phyloP scores from a whole-genome alignment of 192 early-diverging fungal species.

The Linnemannia zychae region DNA sequence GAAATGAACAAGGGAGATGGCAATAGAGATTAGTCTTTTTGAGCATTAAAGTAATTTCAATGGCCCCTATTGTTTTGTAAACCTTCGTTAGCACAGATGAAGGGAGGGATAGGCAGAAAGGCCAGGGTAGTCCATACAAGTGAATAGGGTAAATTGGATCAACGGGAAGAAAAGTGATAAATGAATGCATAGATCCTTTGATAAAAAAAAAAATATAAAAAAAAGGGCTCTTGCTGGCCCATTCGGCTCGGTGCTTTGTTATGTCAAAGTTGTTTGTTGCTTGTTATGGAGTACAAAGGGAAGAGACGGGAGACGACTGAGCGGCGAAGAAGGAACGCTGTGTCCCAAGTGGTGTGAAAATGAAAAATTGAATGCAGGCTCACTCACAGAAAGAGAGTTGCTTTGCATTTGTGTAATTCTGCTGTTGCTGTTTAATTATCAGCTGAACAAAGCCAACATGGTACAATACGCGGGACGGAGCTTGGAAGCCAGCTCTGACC shows the following conservation, averaged over 20 bases:
- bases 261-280: neutral
- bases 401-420: too few relatives aligned
- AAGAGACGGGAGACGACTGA: neutral
- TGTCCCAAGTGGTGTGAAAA: neutral
- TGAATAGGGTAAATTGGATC: neutral
- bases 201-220: neutral
- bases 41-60: neutral
- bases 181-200: neutral
- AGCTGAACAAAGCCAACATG: neutral
- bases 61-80: too few relatives aligned
- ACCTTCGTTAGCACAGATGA: neutral
- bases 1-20: neutral
- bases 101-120: neutral
- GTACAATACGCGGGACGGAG: neutral
- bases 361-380: neutral
- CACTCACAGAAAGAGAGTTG: neutral
- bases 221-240: slow-evolving; percentile 1
- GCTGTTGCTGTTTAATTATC: neutral
- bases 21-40: neutral
- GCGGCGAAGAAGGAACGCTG: neutral
- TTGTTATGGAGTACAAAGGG: neutral
- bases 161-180: neutral
- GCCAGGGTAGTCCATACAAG: neutral
- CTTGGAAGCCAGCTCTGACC: slow-evolving; percentile 8
- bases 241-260: neutral